These are phyloP conservation scores for Ramaria rubella DNA, from an alignment of 768 basidiomycete genomes.

Conservation along the genomic window DNA sequence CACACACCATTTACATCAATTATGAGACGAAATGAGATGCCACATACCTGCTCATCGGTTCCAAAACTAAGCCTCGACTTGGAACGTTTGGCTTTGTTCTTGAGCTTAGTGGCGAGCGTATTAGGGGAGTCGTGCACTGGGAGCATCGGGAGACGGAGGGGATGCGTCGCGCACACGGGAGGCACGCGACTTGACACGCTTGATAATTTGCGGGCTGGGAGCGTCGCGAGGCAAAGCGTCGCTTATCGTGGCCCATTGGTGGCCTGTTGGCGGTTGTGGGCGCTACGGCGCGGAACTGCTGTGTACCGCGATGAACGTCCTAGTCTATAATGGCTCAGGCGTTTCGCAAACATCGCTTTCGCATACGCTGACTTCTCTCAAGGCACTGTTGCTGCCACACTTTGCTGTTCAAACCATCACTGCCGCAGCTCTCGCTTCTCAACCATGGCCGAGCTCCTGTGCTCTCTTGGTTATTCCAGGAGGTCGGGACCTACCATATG, in stretches of 20 bases:
- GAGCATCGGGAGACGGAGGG: slow-evolving; percentile 22
- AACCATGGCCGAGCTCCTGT: slow-evolving; percentile 75
- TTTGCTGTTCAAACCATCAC: slow-evolving; percentile 74
- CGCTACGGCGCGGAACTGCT: too few species aligned
- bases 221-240: too few species aligned
- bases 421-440: slow-evolving; percentile 45
- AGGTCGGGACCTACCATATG: slow-evolving; percentile 39
- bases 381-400: slow-evolving; percentile 55
- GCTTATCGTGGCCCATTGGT: too few species aligned
- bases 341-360: slow-evolving; percentile 40
- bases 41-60: slow-evolving; percentile 55
- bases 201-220: slow-evolving; percentile 8
- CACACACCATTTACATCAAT: slow-evolving; percentile 25
- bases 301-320: slow-evolving; percentile 69
- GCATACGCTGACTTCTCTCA: slow-evolving; percentile 41
- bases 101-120: slow-evolving; percentile 57
- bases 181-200: slow-evolving; percentile 9
- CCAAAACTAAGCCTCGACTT: slow-evolving; percentile 77
- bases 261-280: too few species aligned
- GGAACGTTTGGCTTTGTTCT: slow-evolving; percentile 61
- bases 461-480: slow-evolving; percentile 77
- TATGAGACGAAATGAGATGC: neutral
- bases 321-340: slow-evolving; percentile 63
- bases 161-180: slow-evolving; percentile 5
- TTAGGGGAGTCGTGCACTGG: slow-evolving; percentile 53